Conservation (phyloP, 1,284 basidiomycete genomes). For the Cutaneotrichosporon dermatis region DNA sequence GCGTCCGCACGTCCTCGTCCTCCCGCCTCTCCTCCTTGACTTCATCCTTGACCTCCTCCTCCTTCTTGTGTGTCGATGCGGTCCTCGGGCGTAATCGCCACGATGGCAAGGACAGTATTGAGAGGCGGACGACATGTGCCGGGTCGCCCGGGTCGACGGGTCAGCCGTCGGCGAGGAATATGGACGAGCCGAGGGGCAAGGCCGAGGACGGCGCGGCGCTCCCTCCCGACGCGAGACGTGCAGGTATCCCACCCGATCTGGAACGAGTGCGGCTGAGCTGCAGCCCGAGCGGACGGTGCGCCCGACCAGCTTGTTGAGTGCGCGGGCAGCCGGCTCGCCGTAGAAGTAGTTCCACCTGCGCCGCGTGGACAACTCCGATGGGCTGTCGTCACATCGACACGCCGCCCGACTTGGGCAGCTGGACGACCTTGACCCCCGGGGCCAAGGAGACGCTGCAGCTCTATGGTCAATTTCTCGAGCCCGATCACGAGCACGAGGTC, state of each 20-base stretch:
- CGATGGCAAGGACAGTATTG: conserved; percentile 76
- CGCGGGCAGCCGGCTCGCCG: conserved; percentile 61
- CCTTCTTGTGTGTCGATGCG: conserved; percentile 39
- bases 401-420: conserved; percentile 91
- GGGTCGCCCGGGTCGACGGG: conserved; percentile 68
- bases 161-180: conserved; percentile 82
- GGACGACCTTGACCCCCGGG: conserved; percentile 63
- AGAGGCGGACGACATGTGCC: conserved; percentile 64
- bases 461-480: conserved; percentile 93
- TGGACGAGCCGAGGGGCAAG: conserved; percentile 83
- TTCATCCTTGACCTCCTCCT: not conserved
- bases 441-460: conserved; percentile 74
- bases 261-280: conserved; percentile 81
- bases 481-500: conserved; percentile 92
- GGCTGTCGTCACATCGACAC: conserved; percentile 88
- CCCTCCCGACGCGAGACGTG: conserved; percentile 46
- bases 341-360: conserved; percentile 91
- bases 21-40: conserved; percentile 11
- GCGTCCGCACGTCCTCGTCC: conserved; percentile 17
- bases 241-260: conserved; percentile 81
- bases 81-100: conserved; percentile 50
- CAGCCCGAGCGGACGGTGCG: conserved; percentile 58
- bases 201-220: conserved; percentile 86
- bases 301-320: conserved; percentile 57
- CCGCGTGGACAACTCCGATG: conserved; percentile 76